These are phyloP conservation scores for Saprolegnia diclina DNA, from an alignment of 352 stramenopile species.

Conservation along the genomic window DNA sequence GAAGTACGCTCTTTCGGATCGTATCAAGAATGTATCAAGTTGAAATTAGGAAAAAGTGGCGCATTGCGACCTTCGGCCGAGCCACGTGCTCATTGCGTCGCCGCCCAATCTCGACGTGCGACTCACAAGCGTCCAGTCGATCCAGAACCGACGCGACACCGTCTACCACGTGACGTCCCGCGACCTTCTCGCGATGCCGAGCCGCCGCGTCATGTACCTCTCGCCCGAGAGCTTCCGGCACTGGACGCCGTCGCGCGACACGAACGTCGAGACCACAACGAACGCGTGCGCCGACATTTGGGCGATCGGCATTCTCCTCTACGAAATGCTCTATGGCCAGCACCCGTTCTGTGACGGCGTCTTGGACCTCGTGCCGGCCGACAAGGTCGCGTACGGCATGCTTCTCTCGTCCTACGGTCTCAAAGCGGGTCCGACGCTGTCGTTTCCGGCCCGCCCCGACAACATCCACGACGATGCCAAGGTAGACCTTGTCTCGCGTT, in stretches of 20 bases:
- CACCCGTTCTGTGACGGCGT: slow-evolving; percentile 14
- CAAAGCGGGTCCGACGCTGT: neutral
- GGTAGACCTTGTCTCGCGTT: slow-evolving; percentile 3
- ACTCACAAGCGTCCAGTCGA: slow-evolving; percentile 15
- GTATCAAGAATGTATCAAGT: too few species aligned
- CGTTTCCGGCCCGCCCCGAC: slow-evolving; percentile 5
- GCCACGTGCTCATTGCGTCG: slow-evolving; percentile 15
- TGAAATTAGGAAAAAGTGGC: slow-evolving; percentile 1
- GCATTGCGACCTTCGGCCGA: slow-evolving; percentile 23
- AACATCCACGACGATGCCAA: neutral
- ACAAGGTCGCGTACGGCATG: slow-evolving; percentile 13
- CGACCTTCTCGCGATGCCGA: slow-evolving; percentile 1
- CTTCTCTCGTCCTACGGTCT: neutral
- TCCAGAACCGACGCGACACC: slow-evolving; percentile 10
- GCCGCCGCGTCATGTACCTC: neutral
- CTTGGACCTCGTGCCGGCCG: neutral
- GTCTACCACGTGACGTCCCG: slow-evolving; percentile 6
- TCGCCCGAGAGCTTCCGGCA: slow-evolving; percentile 10
- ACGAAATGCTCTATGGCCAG: slow-evolving; percentile 23
- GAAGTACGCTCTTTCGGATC: neutral
- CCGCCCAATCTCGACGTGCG: neutral
- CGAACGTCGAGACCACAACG: neutral
- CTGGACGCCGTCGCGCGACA: neutral
- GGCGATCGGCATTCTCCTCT: slow-evolving; percentile 21
- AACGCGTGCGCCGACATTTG: slow-evolving; percentile 20